Conservation (phyloP, 176 grass and related monocot genomes). For the Aegilops umbellulata region DNA sequence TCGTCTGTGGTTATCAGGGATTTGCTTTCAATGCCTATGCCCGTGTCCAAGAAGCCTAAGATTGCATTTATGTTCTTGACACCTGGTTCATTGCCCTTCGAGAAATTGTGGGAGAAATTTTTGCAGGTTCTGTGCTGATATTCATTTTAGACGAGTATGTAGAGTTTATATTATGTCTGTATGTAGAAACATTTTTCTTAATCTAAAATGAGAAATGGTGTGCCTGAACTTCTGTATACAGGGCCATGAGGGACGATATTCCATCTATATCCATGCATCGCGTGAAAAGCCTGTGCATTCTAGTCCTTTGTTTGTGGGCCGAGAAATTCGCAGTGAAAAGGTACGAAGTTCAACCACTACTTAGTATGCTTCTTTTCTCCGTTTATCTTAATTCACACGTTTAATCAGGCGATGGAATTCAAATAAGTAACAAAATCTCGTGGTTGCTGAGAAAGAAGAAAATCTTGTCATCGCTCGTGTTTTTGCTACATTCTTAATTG, state of each 20-base stretch:
- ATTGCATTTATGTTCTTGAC: conserved; percentile 98
- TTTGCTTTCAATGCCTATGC: conserved; percentile 63
- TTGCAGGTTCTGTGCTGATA: conserved; percentile 55
- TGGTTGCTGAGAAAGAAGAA: conserved; percentile 23
- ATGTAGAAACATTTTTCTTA: neutral
- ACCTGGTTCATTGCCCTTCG: conserved; percentile 89
- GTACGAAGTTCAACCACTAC: conserved; percentile 41
- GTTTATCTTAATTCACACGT: conserved; percentile 5
- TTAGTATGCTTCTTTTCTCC: neutral
- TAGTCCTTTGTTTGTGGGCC: conserved; percentile 79
- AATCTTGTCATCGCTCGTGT: neutral
- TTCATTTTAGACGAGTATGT: neutral
- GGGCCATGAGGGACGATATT: conserved; percentile 77
- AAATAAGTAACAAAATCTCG: neutral
- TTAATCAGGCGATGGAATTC: neutral
- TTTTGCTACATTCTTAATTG: neutral
- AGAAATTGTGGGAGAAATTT: conserved; percentile 91
- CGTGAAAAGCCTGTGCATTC: conserved; percentile 69
- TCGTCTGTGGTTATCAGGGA: conserved; percentile 63
- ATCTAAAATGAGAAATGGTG: conserved; percentile 19
- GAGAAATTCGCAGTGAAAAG: conserved; percentile 93
- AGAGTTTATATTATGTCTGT: neutral
- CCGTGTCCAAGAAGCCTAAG: conserved; percentile 64
- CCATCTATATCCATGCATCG: conserved; percentile 92
- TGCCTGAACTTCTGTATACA: conserved; percentile 43